A percentile compares a stretch with the other conserved stretches of the same genome.
phyloP scores from a whole-genome alignment of 331 rosid genomes.

The Spiraea crenata region DNA sequence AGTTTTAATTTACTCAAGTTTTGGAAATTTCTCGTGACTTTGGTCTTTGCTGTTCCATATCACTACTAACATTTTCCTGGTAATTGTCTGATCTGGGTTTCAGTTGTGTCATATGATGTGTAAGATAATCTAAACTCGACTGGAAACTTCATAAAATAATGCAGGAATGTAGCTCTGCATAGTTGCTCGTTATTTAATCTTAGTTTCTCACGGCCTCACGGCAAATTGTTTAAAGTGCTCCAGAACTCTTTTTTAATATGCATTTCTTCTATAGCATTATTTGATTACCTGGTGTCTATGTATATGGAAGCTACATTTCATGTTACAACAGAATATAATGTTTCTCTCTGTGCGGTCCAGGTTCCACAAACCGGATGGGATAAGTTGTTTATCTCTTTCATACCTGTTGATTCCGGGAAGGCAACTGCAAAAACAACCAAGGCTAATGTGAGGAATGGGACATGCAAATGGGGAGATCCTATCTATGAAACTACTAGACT shows the following conservation, averaged over 20 bases:
- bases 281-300: background rate
- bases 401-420: conserved; percentile 89
- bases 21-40: background rate
- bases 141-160: background rate
- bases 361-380: conserved; percentile 99
- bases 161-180: too few relatives aligned
- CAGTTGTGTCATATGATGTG: background rate
- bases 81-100: background rate
- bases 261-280: conserved; percentile 8
- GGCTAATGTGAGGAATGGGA: conserved; percentile 95
- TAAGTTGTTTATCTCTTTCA: conserved; percentile 79
- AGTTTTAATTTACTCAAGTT: background rate
- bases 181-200: background rate
- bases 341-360: conserved; percentile 45
- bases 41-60: background rate
- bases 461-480: conserved; percentile 98
- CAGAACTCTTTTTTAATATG: background rate
- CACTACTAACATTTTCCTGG: background rate
- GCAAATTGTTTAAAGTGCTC: background rate
- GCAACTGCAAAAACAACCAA: conserved; percentile 87
- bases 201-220: conserved; percentile 4
- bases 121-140: conserved; percentile 3
- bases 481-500: conserved; percentile 97
- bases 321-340: conserved; percentile 27
- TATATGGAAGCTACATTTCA: conserved; percentile 20